These are phyloP conservation scores for Senna tora DNA, from an alignment of 306 rosid species.

Conservation along the genomic window DNA sequence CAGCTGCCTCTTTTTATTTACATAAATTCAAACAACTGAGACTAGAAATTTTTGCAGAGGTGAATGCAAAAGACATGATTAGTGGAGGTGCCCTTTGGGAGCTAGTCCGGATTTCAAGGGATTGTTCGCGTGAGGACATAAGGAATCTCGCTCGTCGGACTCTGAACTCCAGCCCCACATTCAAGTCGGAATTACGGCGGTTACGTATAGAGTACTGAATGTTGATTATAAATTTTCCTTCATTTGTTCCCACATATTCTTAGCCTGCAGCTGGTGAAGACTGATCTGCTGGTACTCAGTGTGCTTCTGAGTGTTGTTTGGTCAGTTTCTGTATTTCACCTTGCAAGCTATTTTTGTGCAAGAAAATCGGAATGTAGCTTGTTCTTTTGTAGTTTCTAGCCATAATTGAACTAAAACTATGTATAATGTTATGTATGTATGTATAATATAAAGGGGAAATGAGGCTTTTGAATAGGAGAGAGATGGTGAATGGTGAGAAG, in stretches of 20 bases:
- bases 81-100: conserved; percentile 99
- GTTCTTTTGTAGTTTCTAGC: conserved; percentile 36
- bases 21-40: conserved; percentile 11
- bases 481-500: conserved; percentile 20
- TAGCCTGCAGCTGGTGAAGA: conserved; percentile 37
- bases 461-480: conserved; percentile 34
- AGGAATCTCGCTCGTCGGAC: conserved; percentile 84
- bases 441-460: conserved; percentile 24
- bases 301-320: conserved; percentile 24
- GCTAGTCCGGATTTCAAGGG: conserved; percentile 91
- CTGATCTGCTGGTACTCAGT: conserved; percentile 26
- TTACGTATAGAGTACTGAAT: conserved; percentile 66
- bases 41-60: conserved; percentile 60
- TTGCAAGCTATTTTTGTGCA: conserved; percentile 49
- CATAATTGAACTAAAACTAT: conserved; percentile 34
- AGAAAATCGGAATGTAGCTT: conserved; percentile 44
- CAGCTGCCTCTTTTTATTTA: not conserved
- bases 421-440: conserved; percentile 23
- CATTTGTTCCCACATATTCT: conserved; percentile 4
- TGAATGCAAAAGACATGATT: conserved; percentile 92
- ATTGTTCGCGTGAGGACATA: conserved; percentile 94
- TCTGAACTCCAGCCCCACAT: conserved; percentile 66
- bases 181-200: conserved; percentile 81
- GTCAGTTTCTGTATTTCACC: conserved; percentile 26
- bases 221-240: conserved; percentile 18